Evolutionary conservation across 1,284 basidiomycete species (phyloP).

Genomic region (Cyathus pygmaeus): DNA sequence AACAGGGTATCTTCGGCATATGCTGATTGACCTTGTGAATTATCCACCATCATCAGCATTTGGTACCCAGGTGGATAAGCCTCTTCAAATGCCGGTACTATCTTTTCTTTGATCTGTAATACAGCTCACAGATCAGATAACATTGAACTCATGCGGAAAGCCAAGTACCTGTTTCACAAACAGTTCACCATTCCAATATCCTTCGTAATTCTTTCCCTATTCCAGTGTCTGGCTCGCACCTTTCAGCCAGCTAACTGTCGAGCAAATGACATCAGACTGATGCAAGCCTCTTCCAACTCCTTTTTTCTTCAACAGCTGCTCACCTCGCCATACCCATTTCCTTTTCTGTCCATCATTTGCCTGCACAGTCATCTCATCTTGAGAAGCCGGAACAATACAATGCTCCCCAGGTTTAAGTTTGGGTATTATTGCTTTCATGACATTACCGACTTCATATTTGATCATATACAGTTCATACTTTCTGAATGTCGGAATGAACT

Average conservation of each 20-base stretch:
- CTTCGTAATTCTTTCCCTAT: conserved; percentile 56
- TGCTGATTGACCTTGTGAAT: conserved; percentile 52
- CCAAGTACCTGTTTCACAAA: conserved; percentile 47
- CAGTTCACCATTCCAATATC: conserved; percentile 52
- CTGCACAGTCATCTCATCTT: conserved; percentile 52
- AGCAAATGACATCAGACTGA: conserved; percentile 40
- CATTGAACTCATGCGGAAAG: background rate
- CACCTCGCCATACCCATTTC: conserved; percentile 42
- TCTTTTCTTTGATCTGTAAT: background rate
- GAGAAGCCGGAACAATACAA: conserved; percentile 37
- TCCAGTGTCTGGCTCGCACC: conserved; percentile 44
- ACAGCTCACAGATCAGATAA: background rate
- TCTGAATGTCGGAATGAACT: conserved; percentile 33
- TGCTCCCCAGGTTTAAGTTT: conserved; percentile 26
- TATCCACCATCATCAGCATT: conserved; percentile 32
- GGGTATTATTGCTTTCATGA: conserved; percentile 22
- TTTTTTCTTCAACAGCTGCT: conserved; percentile 50
- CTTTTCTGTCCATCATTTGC: conserved; percentile 40
- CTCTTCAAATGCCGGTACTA: conserved; percentile 42
- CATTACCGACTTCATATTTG: conserved; percentile 32
- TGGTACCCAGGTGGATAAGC: conserved; percentile 22
- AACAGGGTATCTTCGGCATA: conserved; percentile 49
- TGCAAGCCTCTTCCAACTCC: conserved; percentile 45
- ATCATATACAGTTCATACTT: conserved; percentile 25
- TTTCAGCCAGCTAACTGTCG: conserved; percentile 37